Evolutionary conservation across 2,329 filamentous ascomycete genomes (phyloP).

Genomic region (Camillea tinctor): DNA sequence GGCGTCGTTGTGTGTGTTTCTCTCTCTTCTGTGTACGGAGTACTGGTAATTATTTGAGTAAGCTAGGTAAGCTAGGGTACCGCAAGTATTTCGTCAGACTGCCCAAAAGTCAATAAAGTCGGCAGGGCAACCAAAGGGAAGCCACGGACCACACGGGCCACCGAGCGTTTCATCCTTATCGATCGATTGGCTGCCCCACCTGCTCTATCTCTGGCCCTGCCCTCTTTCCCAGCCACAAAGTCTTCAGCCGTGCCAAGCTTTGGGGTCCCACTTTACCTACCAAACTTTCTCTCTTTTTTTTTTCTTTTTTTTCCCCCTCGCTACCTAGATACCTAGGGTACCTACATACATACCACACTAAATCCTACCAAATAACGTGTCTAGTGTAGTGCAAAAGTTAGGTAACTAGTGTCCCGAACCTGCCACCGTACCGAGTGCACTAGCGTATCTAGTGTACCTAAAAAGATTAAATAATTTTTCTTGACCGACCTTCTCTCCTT

Average conservation of each 20-base stretch:
- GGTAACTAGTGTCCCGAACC: no score
- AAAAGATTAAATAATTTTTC: not conserved
- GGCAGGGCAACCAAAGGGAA: conserved; percentile 26
- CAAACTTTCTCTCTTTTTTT: not conserved
- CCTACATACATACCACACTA: no score
- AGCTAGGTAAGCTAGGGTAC: no score
- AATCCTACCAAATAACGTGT: no score
- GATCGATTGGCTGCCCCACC: not conserved
- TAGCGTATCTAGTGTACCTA: no score
- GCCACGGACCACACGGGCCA: not conserved
- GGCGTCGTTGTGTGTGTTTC: not conserved
- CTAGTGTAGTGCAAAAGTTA: no score
- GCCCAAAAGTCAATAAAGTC: conserved; percentile 29
- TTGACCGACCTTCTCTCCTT: not conserved
- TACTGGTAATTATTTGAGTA: no score
- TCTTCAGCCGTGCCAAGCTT: not conserved
- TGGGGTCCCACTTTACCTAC: not conserved
- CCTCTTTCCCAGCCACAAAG: no score
- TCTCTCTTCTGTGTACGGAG: not conserved
- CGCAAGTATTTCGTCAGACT: conserved; percentile 28
- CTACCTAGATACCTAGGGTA: no score
- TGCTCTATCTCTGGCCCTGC: not conserved
- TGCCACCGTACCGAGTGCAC: no score
- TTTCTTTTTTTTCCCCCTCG: not conserved
- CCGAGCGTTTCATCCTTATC: conserved; percentile 14